phyloP scores from a whole-genome alignment of 2,329 filamentous ascomycete genomes.

The Claviceps arundinis region DNA sequence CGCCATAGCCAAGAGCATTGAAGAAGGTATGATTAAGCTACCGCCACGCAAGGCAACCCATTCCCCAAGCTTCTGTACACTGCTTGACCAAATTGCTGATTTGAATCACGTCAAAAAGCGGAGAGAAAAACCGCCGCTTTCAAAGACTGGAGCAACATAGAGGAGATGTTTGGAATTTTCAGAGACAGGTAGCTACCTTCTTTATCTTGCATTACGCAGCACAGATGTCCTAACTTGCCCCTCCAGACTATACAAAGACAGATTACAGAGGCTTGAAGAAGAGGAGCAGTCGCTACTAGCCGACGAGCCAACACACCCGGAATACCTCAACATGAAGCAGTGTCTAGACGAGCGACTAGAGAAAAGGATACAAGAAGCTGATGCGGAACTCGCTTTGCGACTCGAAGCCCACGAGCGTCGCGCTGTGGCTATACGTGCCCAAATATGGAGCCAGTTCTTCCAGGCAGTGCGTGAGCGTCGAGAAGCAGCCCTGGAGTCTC shows the following conservation, averaged over 20 bases:
- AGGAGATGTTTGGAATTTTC: conserved; percentile 79
- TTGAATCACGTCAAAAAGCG: conserved; percentile 38
- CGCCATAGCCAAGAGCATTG: conserved; percentile 44
- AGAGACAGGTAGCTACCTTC: conserved; percentile 51
- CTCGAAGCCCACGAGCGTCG: conserved; percentile 59
- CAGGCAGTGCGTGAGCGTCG: conserved; percentile 74
- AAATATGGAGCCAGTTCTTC: conserved; percentile 82
- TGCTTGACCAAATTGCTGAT: conserved; percentile 10
- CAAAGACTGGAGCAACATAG: conserved; percentile 65
- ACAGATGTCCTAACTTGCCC: background rate
- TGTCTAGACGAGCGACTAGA: conserved; percentile 72
- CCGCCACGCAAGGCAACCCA: background rate
- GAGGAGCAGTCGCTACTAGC: conserved; percentile 50
- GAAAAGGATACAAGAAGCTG: conserved; percentile 65
- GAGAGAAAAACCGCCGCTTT: conserved; percentile 68
- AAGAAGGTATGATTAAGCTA: conserved; percentile 45
- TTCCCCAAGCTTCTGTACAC: background rate
- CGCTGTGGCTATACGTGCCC: conserved; percentile 68
- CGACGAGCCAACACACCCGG: conserved; percentile 64
- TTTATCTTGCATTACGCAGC: background rate
- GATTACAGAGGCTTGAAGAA: conserved; percentile 65
- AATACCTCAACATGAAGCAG: conserved; percentile 80
- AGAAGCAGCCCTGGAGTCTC: conserved; percentile 63
- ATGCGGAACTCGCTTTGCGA: conserved; percentile 60
- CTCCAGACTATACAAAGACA: conserved; percentile 71